These are phyloP conservation scores for Salix arbutifolia DNA, from an alignment of 345 rosid genomes.

Conservation along the genomic window DNA sequence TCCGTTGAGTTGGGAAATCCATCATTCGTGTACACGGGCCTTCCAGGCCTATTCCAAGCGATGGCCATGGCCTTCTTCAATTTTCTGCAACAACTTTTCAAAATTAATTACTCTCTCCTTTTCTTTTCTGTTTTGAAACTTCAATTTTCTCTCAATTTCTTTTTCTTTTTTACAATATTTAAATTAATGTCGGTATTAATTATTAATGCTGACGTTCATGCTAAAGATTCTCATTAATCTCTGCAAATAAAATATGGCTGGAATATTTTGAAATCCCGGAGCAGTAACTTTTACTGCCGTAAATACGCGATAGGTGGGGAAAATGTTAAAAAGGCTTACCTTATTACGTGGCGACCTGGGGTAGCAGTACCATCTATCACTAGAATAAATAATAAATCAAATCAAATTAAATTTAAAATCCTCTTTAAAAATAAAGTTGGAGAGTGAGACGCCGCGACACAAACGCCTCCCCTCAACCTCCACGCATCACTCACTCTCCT, in stretches of 20 bases:
- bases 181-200: too few relatives aligned
- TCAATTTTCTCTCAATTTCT: too few relatives aligned
- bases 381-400: background rate
- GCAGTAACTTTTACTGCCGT: background rate
- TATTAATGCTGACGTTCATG: too few relatives aligned
- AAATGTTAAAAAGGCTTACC: background rate
- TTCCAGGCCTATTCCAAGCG: too few relatives aligned
- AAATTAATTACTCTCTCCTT: too few relatives aligned
- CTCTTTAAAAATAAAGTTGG: background rate
- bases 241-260: background rate
- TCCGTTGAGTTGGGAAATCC: too few relatives aligned
- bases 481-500: background rate
- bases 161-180: too few relatives aligned
- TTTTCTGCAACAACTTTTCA: too few relatives aligned
- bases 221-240: background rate
- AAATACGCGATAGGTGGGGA: background rate
- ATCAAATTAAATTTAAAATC: background rate
- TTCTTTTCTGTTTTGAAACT: too few relatives aligned
- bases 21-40: too few relatives aligned
- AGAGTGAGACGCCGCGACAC: conserved; percentile 10
- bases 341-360: conserved; percentile 30
- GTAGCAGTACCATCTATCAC: conserved; percentile 1
- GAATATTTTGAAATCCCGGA: background rate
- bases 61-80: too few relatives aligned
- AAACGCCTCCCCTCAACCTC: background rate